phyloP scores from a whole-genome alignment of 1,284 basidiomycete species.

The Gymnopus androsaceus region DNA sequence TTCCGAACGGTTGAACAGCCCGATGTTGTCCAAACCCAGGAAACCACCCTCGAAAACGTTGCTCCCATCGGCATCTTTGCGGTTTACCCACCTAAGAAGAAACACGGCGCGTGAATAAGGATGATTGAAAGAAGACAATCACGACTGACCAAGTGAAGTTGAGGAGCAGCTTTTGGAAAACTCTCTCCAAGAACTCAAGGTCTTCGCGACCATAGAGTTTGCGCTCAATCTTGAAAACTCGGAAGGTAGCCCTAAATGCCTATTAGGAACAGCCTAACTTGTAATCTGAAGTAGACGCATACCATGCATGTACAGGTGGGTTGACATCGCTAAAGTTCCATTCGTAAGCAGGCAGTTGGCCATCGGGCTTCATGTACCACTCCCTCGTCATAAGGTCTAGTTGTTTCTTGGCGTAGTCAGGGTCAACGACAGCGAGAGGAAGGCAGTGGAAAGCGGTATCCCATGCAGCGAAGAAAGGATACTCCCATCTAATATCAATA shows the following conservation, averaged over 20 bases:
- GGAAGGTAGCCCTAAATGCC: conserved; percentile 80
- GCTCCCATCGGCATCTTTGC: conserved; percentile 92
- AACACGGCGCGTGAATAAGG: neutral
- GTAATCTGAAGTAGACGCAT: conserved; percentile 11
- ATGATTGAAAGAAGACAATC: conserved; percentile 20
- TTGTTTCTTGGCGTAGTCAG: conserved; percentile 96
- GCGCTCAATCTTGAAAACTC: conserved; percentile 97
- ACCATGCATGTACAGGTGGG: conserved; percentile 97
- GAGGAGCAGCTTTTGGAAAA: conserved; percentile 95
- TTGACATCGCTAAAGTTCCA: conserved; percentile 99
- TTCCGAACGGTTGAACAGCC: conserved; percentile 97
- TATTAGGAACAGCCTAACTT: neutral
- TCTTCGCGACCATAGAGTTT: conserved; percentile 93
- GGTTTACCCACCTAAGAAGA: conserved; percentile 87
- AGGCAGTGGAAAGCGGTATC: conserved; percentile 99
- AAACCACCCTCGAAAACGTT: conserved; percentile 99
- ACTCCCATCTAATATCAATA: conserved; percentile 77
- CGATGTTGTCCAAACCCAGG: conserved; percentile 97
- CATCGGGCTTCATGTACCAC: conserved; percentile 99
- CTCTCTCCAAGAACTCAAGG: conserved; percentile 90
- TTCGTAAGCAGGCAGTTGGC: conserved; percentile 97
- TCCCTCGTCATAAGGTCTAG: conserved; percentile 94
- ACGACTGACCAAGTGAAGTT: conserved; percentile 89
- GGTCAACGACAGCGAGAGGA: conserved; percentile 93
- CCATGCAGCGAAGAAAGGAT: conserved; percentile 94